These are phyloP conservation scores for Didymella sp. DNA, from an alignment of 2,329 filamentous ascomycete species.

Conservation along the genomic window DNA sequence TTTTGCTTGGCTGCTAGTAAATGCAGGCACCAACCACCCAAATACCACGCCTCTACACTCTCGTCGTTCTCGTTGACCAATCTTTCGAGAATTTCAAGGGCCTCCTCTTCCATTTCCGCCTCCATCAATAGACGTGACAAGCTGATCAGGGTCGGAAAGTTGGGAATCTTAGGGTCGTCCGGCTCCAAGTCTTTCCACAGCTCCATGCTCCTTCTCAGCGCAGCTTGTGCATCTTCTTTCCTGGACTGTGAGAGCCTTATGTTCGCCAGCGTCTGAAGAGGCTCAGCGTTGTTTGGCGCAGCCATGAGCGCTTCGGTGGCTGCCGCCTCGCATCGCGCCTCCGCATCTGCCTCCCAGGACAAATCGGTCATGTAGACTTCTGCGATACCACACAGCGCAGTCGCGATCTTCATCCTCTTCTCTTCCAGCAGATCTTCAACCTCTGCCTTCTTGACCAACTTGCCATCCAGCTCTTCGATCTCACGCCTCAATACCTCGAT, in stretches of 20 bases:
- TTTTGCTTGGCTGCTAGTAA: slow-evolving; percentile 75
- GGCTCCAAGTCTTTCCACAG: slow-evolving; percentile 83
- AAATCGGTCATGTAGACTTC: slow-evolving; percentile 99
- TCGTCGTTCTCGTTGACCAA: slow-evolving; percentile 88
- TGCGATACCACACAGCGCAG: slow-evolving; percentile 89
- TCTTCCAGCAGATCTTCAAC: slow-evolving; percentile 60
- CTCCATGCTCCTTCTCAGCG: slow-evolving; percentile 78
- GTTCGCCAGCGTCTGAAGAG: slow-evolving; percentile 94
- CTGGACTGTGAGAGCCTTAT: slow-evolving; percentile 89
- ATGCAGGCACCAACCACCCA: slow-evolving; percentile 92
- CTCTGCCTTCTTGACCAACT: slow-evolving; percentile 47
- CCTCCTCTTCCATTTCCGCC: slow-evolving; percentile 82
- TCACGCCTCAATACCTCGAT: slow-evolving; percentile 74
- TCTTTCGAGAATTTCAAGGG: slow-evolving; percentile 82
- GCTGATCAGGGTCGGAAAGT: slow-evolving; percentile 85
- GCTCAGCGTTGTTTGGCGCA: slow-evolving; percentile 80
- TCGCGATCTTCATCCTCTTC: slow-evolving; percentile 82
- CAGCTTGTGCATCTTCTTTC: slow-evolving; percentile 78
- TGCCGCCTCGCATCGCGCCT: slow-evolving; percentile 83
- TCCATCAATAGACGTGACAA: slow-evolving; percentile 88
- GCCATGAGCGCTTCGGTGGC: slow-evolving; percentile 90
- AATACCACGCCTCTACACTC: slow-evolving; percentile 95
- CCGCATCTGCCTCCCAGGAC: slow-evolving; percentile 88
- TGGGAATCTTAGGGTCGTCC: slow-evolving; percentile 75
- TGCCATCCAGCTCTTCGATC: slow-evolving; percentile 67